Base-by-base conservation (phyloP, 1,139 yeast genomes). In the Yamadazyma dendronema region DNA sequence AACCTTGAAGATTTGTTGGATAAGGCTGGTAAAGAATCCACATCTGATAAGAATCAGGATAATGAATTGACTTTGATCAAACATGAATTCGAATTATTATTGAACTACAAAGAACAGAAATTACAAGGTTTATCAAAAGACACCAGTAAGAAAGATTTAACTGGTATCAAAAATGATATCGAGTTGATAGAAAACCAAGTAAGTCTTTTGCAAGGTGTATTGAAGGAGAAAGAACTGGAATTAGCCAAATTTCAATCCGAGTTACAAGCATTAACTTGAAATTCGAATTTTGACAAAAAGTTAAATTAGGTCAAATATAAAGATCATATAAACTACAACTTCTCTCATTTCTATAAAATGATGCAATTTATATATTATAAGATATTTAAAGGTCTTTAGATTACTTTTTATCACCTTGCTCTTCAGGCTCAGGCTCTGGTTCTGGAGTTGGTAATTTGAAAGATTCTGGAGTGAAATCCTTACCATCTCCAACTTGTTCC, bases 401-500 rank as follows among this genome's bases (percentile, higher is more conserved):
- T 43, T 54, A 56, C 42, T 57, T 50, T 45, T 58, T 56, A 38
- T 59, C 54, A 46, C 60, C 61, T 33, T 56, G 56, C 37, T 59
- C 74, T 49, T 72, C 75, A 39, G 66, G 61, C 51, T 71, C 73
- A 31, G 84, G 84, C 57, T 84, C 94, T 15, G 90, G 87, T 63
- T 80, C 82, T 33, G 95, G 94, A 39, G 81, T 74, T 39, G 95
- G 95, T 57, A 86, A 77, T 62, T 82, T 83, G 73, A 86, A 86
- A 16, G 78, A 64, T 46, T 82, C 90, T 9, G 96, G 96, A 25
- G 94, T 79, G 51, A 74, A 79, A 59, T 87, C 95, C 49, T 79
- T 73, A 56, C 96, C 96, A 33, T 82, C 85, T 44, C 96, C 95
- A 50, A 85, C 92, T 52, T 85, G 95, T 62, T 87, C 95, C 95